Evolutionary conservation across 352 stramenopile species (phyloP).

Genomic region (Phytophthora palmivora): DNA sequence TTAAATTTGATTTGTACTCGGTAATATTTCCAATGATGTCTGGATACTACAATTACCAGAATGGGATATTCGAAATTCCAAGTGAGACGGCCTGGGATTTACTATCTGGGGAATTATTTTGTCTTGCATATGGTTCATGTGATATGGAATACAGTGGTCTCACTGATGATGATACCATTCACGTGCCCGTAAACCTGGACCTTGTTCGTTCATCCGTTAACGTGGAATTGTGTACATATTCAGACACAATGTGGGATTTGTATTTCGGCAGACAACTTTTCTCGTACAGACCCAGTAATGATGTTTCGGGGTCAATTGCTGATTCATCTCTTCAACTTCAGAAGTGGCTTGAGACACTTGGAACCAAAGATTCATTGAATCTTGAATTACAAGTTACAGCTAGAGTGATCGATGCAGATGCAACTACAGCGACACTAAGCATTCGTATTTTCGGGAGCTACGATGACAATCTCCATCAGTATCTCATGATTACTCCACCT

Average conservation of each 20-base stretch:
- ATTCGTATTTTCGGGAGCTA: conserved; percentile 5
- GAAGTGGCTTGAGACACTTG: conserved; percentile 3
- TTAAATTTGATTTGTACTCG: conserved; percentile 9
- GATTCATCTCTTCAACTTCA: neutral
- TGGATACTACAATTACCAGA: neutral
- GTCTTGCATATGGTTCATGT: conserved; percentile 12
- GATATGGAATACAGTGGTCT: conserved; percentile 22
- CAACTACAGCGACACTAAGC: neutral
- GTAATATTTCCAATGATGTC: neutral
- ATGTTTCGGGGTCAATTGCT: neutral
- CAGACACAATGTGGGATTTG: conserved; percentile 7
- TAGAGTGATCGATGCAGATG: neutral
- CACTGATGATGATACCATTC: neutral
- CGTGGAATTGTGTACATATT: conserved; percentile 5
- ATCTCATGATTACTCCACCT: conserved; percentile 13
- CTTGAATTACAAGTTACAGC: conserved; percentile 4
- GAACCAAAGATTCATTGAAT: neutral
- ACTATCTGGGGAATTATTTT: conserved; percentile 13
- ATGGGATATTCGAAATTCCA: too few species aligned
- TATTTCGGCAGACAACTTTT: neutral
- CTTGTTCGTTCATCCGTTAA: neutral
- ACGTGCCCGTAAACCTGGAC: neutral
- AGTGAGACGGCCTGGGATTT: conserved; percentile 18
- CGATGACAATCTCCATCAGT: conserved; percentile 9
- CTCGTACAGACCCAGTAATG: neutral